A percentile compares a stretch with the other conserved stretches of the same genome.
phyloP scores from a whole-genome alignment of 768 basidiomycete genomes.

The Chalciporus chontae region DNA sequence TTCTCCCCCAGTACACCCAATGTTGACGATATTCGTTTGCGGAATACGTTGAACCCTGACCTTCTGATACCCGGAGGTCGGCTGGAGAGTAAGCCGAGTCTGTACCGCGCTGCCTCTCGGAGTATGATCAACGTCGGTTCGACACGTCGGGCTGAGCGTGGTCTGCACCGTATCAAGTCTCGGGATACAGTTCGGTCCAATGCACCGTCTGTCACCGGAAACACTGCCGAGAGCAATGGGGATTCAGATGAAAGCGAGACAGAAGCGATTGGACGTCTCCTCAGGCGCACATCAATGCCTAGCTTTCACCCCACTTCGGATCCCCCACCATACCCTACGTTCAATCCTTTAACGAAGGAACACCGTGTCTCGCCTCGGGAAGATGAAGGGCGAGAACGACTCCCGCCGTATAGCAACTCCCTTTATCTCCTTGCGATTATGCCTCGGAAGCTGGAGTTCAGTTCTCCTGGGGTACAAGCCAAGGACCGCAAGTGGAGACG shows the following conservation, averaged over 20 bases:
- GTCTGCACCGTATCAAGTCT: constrained; percentile 15
- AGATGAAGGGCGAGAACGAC: constrained; percentile 80
- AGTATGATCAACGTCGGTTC: constrained; percentile 59
- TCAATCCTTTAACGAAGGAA: constrained; percentile 30
- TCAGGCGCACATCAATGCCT: constrained; percentile 70
- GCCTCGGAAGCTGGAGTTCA: constrained; percentile 93
- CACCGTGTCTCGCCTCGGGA: constrained; percentile 42
- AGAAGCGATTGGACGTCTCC: constrained; percentile 37
- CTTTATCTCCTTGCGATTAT: constrained; percentile 79
- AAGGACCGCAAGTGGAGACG: constrained; percentile 90
- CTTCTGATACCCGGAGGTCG: constrained; percentile 4
- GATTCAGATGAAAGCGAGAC: constrained; percentile 21
- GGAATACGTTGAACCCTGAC: constrained; percentile 2
- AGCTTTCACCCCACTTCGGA: constrained; percentile 53
- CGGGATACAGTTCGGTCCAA: constrained; percentile 11
- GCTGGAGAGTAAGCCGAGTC: constrained; percentile 34
- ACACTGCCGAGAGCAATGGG: constrained; percentile 6
- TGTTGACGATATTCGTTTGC: constrained; percentile 1
- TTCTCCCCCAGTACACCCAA: constrained; percentile 18
- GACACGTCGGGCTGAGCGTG: constrained; percentile 28
- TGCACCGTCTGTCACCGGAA: constrained; percentile 11
- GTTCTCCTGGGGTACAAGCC: constrained; percentile 78
- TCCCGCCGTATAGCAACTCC: constrained; percentile 80
- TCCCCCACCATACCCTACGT: constrained; percentile 69
- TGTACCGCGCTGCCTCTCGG: constrained; percentile 58